phyloP scores from a whole-genome alignment of 2,329 filamentous ascomycete genomes.

The Phaeosphaeria sp. region DNA sequence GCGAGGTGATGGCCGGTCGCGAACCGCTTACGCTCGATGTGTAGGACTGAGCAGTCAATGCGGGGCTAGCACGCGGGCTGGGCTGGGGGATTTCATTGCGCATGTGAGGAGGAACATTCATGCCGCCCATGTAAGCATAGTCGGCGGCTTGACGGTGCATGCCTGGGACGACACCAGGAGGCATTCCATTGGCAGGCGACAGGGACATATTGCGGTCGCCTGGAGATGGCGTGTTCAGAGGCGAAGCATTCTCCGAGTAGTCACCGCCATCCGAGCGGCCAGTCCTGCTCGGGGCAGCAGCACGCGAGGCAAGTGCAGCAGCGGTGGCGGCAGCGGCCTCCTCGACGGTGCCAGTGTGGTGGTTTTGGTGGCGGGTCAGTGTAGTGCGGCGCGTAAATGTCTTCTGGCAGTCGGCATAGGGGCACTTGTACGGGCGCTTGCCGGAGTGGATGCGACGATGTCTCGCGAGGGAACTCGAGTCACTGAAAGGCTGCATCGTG shows the following conservation, averaged over 20 bases:
- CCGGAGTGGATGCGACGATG: conserved; percentile 96
- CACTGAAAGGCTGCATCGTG: conserved; percentile 80
- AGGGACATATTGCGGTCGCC: conserved; percentile 79
- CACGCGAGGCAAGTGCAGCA: conserved; percentile 74
- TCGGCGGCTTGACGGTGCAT: conserved; percentile 74
- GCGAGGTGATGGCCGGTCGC: conserved; percentile 76
- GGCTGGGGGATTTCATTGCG: conserved; percentile 75
- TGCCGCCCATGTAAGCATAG: conserved; percentile 78
- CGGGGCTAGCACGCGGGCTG: conserved; percentile 70
- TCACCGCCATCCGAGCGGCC: conserved; percentile 74
- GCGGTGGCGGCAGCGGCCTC: conserved; percentile 90
- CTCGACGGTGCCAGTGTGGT: conserved; percentile 93
- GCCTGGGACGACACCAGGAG: conserved; percentile 65
- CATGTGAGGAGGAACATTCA: conserved; percentile 82
- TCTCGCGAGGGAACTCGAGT: conserved; percentile 90
- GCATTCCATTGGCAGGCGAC: conserved; percentile 79
- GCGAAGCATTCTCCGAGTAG: conserved; percentile 74
- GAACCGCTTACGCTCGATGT: conserved; percentile 60
- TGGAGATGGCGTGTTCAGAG: conserved; percentile 81
- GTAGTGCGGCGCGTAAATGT: conserved; percentile 97
- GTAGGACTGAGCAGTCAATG: conserved; percentile 69
- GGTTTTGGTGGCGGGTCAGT: conserved; percentile 92
- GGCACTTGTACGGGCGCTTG: conserved; percentile 96
- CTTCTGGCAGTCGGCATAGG: conserved; percentile 96
- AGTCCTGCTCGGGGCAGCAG: conserved; percentile 55